Evolutionary conservation across 106 monocot genomes (phyloP).

Genomic region (Dendrobium catenatum): DNA sequence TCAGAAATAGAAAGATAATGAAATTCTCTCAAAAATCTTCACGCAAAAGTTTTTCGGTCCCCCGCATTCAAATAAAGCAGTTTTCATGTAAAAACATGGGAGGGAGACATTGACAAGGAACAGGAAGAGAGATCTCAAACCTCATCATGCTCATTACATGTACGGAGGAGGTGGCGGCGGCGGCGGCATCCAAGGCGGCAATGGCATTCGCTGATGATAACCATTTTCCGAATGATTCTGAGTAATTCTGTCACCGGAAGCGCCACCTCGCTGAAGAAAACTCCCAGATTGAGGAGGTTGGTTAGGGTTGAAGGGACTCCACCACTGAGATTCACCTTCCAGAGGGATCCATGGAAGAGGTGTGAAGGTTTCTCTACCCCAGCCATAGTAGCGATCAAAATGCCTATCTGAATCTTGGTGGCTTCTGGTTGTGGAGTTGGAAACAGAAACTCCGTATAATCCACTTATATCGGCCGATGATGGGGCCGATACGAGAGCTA

Average conservation of each 20-base stretch:
- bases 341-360: conserved; percentile 58
- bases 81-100: background rate
- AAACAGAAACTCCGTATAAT: conserved; percentile 25
- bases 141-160: conserved; percentile 33
- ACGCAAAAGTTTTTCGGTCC: background rate
- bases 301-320: conserved; percentile 48
- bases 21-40: background rate
- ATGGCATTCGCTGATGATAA: conserved; percentile 27
- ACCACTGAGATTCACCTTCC: conserved; percentile 59
- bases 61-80: conserved; percentile 3
- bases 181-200: conserved; percentile 8
- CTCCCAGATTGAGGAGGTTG: conserved; percentile 15
- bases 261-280: conserved; percentile 17
- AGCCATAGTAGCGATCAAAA: conserved; percentile 24
- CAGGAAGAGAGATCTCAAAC: background rate
- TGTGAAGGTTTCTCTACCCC: conserved; percentile 16
- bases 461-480: conserved; percentile 16
- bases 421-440: conserved; percentile 3
- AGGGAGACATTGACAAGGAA: background rate
- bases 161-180: background rate
- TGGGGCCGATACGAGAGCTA: conserved; percentile 19
- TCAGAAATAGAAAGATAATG: background rate
- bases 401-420: conserved; percentile 16
- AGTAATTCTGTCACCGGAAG: conserved; percentile 14
- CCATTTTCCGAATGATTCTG: conserved; percentile 28